Evolutionary conservation across 1,284 basidiomycete species (phyloP).

Genomic region (Exobasidium cylindrosporum): DNA sequence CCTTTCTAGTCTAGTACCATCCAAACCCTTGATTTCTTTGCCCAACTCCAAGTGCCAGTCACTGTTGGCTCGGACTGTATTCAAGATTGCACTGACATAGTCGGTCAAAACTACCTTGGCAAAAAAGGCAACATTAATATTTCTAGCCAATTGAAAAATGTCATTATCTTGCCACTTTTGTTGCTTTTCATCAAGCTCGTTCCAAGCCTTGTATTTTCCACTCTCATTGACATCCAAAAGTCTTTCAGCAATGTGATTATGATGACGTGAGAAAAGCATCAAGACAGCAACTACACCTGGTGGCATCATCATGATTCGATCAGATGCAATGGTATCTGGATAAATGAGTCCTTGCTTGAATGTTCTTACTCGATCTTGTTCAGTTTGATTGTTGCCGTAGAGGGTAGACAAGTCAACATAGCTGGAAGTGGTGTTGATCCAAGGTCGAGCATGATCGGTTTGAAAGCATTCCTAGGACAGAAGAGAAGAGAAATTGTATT

Average conservation of each 20-base stretch:
- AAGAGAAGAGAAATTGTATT: not conserved
- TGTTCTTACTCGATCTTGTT: conserved; percentile 62
- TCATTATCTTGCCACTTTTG: conserved; percentile 38
- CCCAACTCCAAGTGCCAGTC: conserved; percentile 40
- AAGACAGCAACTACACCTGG: conserved; percentile 69
- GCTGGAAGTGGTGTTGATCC: conserved; percentile 67
- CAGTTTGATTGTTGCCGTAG: conserved; percentile 63
- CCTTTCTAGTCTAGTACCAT: conserved; percentile 27
- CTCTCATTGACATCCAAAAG: conserved; percentile 60
- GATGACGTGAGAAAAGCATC: conserved; percentile 64
- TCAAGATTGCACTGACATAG: conserved; percentile 46
- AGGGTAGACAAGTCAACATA: conserved; percentile 75
- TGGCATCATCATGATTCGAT: conserved; percentile 67
- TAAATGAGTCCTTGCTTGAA: conserved; percentile 60
- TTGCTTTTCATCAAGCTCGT: conserved; percentile 15
- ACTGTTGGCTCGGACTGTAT: conserved; percentile 32
- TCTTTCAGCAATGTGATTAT: conserved; percentile 74
- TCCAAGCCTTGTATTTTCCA: conserved; percentile 21
- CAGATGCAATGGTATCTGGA: conserved; percentile 65
- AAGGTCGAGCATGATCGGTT: conserved; percentile 27
- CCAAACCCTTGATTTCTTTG: conserved; percentile 30
- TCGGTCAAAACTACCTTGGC: conserved; percentile 25
- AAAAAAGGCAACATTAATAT: conserved; percentile 26
- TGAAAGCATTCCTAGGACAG: conserved; percentile 30
- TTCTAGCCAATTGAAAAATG: conserved; percentile 58